Base-by-base conservation (phyloP, 2,329 filamentous ascomycete genomes). In the Pestalotiopsis fici region DNA sequence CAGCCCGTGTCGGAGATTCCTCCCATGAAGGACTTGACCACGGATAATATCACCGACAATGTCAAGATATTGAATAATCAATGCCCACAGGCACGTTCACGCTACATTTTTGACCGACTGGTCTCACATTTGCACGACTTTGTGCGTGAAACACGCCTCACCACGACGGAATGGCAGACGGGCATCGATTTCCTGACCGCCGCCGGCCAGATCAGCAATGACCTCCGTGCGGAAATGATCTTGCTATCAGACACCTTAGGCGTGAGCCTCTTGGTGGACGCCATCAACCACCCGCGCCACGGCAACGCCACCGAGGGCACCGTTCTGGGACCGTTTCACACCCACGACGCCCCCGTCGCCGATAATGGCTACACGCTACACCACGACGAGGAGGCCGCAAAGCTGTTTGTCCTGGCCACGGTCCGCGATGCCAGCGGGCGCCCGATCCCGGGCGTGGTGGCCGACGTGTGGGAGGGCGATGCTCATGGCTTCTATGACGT, bases 391-490 rank as follows among this genome's bases (percentile, higher is more conserved):
- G 81, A 87, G 35, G 93, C 93, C 63, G 86, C 91, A 71, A 87
- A 91, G 0, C 86, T 93, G 70, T 85, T 95, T 15, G 90, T 92
- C 3, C 76, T 94, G n/a, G 94, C 93, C 82, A 91, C 85, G 0
- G 81, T 95, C 66, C 88, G 86, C 69, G 91, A 93, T 76, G 87
- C 86, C 0, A 54, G 79, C 1, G 91, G 91, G 0, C 83, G 82
- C 1, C 90, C 93, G 0, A 83, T 96, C 35, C 69, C 80, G 1
- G 88, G 83, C 59, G 92, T 90, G 31, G 93, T 90, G 75, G 86
- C 95, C 69, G 93, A 95, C 78, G 90, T 96, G 70, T 96, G 93
- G 93, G 93, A 95, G 81, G 94, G 93, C 7, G 93, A 95, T 77
- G 90, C 87, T 67, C 88, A 88, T 18, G 93, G 93, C 12, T 88